These are phyloP conservation scores for Aspergillus sp. DNA, from an alignment of 2,329 filamentous ascomycete species.

Conservation along the genomic window DNA sequence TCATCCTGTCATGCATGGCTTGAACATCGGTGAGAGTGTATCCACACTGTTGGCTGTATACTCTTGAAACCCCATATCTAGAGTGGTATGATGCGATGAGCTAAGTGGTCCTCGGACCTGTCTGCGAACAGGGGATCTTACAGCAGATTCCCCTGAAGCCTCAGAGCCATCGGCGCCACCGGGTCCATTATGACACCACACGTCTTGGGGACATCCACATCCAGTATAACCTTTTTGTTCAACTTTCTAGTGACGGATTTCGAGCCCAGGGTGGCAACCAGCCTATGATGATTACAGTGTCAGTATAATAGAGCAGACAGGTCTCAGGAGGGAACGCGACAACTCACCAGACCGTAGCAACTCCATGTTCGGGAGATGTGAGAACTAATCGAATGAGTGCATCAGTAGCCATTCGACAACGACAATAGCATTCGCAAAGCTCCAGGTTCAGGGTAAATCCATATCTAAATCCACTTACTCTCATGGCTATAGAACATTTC, in stretches of 20 bases:
- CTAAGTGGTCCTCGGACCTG: neutral
- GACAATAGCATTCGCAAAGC: neutral
- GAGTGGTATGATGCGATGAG: conserved; percentile 4
- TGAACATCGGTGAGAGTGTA: conserved; percentile 83
- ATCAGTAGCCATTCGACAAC: conserved; percentile 22
- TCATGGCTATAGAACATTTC: conserved; percentile 95
- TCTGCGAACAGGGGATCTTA: conserved; percentile 38
- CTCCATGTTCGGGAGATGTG: conserved; percentile 82
- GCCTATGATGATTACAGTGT: conserved; percentile 56
- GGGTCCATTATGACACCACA: conserved; percentile 86
- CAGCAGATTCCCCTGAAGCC: conserved; percentile 86
- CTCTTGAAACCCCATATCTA: conserved; percentile 76
- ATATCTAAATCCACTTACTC: conserved; percentile 57
- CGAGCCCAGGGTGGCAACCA: conserved; percentile 82
- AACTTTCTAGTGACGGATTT: conserved; percentile 72
- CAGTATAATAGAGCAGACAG: neutral
- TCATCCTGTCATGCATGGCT: conserved; percentile 72
- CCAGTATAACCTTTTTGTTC: conserved; percentile 80
- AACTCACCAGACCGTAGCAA: conserved; percentile 87
- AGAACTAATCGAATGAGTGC: conserved; percentile 58
- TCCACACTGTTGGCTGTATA: conserved; percentile 82
- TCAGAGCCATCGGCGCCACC: conserved; percentile 82
- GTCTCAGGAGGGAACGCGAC: neutral
- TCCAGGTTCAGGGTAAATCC: neutral
- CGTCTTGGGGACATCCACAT: conserved; percentile 82